Conservation (phyloP, 352 stramenopile genomes). For the Peronospora destructor region DNA sequence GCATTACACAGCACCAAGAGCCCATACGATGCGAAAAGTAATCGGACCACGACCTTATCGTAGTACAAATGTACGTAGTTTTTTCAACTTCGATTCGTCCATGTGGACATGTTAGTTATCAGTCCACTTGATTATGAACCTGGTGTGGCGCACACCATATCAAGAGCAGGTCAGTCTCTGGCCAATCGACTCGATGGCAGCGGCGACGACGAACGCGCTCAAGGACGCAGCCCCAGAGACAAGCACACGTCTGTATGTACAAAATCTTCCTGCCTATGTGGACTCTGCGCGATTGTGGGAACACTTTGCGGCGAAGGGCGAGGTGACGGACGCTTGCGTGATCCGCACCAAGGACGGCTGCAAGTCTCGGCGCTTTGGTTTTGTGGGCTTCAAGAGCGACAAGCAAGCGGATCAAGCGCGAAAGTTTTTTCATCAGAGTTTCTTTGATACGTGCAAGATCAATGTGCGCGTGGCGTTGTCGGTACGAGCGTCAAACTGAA, state of each 20-base stretch:
- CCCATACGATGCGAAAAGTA: constrained; percentile 18
- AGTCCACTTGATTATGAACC: background rate
- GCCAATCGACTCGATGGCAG: constrained; percentile 12
- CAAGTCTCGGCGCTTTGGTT: constrained; percentile 78
- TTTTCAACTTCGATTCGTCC: too few relatives aligned
- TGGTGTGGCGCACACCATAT: constrained; percentile 4
- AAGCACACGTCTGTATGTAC: constrained; percentile 67
- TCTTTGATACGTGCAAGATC: constrained; percentile 86
- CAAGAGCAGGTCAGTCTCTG: too few relatives aligned
- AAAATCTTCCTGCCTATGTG: constrained; percentile 76
- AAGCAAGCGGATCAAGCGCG: constrained; percentile 49
- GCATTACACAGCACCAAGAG: constrained; percentile 22
- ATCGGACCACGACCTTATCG: background rate
- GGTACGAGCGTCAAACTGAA: constrained; percentile 22
- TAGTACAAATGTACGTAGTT: too few relatives aligned
- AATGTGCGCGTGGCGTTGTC: constrained; percentile 76
- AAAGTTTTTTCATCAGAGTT: constrained; percentile 80
- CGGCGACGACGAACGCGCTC: constrained; percentile 4
- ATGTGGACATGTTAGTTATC: too few relatives aligned
- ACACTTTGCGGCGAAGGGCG: constrained; percentile 66
- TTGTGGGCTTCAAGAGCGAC: constrained; percentile 74
- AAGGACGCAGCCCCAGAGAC: constrained; percentile 13
- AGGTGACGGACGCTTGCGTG: constrained; percentile 87
- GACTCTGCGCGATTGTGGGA: constrained; percentile 65
- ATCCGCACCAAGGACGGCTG: constrained; percentile 86